phyloP scores from a whole-genome alignment of 768 basidiomycete species.

The Tylopilus subfusipes region DNA sequence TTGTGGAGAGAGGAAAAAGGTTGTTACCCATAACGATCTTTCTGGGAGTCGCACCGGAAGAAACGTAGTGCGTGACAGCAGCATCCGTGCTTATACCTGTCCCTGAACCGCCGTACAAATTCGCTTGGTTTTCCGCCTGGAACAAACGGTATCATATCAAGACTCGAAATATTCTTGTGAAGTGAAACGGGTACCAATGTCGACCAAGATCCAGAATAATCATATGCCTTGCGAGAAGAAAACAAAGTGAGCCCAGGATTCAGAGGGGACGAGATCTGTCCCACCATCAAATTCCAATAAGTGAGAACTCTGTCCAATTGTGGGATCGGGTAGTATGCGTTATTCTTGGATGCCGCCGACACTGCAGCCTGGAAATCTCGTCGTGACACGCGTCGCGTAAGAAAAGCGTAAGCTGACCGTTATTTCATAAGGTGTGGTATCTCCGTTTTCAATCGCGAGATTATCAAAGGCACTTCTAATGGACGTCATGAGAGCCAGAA shows the following conservation, averaged over 20 bases:
- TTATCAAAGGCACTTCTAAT: slow-evolving; percentile 61
- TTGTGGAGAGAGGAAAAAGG: not conserved
- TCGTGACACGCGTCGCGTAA: not conserved
- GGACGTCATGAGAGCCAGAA: slow-evolving; percentile 60
- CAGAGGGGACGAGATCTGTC: not conserved
- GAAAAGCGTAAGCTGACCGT: slow-evolving; percentile 33
- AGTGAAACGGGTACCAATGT: slow-evolving; percentile 43
- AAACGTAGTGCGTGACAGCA: slow-evolving; percentile 58
- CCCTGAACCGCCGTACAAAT: slow-evolving; percentile 61
- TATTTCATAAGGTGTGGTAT: slow-evolving; percentile 55
- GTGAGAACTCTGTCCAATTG: slow-evolving; percentile 64
- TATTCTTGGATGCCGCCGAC: slow-evolving; percentile 58
- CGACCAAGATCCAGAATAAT: slow-evolving; percentile 78
- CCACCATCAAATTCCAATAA: slow-evolving; percentile 83
- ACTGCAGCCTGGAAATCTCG: slow-evolving; percentile 45
- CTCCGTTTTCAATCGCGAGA: slow-evolving; percentile 57
- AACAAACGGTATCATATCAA: not conserved
- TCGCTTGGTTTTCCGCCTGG: slow-evolving; percentile 56
- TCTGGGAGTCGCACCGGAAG: slow-evolving; percentile 55
- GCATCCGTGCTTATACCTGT: slow-evolving; percentile 65
- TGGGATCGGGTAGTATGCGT: slow-evolving; percentile 52
- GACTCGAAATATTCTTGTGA: not conserved
- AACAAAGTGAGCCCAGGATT: not conserved
- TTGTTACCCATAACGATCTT: slow-evolving; percentile 65
- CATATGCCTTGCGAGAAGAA: slow-evolving; percentile 55